Evolutionary conservation across 495 filamentous ascomycete genomes (phyloP).

Genomic region (Daldinia grandis): DNA sequence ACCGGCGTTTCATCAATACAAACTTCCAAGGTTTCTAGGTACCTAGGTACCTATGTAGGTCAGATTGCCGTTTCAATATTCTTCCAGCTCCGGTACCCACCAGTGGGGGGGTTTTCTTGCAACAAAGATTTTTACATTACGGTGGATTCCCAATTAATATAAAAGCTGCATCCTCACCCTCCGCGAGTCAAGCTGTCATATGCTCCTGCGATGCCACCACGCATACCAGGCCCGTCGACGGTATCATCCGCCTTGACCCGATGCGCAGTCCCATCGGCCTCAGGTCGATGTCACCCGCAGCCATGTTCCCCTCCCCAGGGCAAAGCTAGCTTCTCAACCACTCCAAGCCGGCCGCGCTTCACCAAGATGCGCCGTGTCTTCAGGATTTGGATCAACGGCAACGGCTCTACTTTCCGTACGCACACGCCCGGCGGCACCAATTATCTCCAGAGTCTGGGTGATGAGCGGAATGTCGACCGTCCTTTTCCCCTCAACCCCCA

Average conservation of each 20-base stretch:
- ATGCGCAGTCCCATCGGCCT: constrained; percentile 4
- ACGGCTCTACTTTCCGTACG: constrained; percentile 63
- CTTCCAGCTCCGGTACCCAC: constrained; percentile 11
- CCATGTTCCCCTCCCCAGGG: constrained; percentile 8
- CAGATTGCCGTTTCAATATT: neutral
- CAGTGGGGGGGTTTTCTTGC: neutral
- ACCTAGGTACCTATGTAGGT: too few species aligned
- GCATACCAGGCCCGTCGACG: constrained; percentile 34
- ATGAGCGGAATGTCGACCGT: neutral
- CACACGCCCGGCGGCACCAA: constrained; percentile 69
- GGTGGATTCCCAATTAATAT: constrained; percentile 5
- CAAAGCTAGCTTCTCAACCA: constrained; percentile 41
- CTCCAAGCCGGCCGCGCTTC: constrained; percentile 36
- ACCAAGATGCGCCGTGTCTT: constrained; percentile 61
- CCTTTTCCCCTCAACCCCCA: constrained; percentile 81
- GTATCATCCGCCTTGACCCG: constrained; percentile 18
- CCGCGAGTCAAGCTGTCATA: constrained; percentile 21
- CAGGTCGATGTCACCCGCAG: constrained; percentile 2
- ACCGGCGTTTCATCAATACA: neutral
- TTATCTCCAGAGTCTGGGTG: constrained; percentile 64
- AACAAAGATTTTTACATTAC: constrained; percentile 6
- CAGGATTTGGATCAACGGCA: constrained; percentile 71
- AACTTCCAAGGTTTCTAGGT: too few species aligned
- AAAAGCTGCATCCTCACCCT: constrained; percentile 26
- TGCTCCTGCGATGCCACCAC: constrained; percentile 41